A percentile compares a stretch with the other conserved stretches of the same genome.
phyloP scores from a whole-genome alignment of 2,329 filamentous ascomycete genomes.

The Botrytis fabae region DNA sequence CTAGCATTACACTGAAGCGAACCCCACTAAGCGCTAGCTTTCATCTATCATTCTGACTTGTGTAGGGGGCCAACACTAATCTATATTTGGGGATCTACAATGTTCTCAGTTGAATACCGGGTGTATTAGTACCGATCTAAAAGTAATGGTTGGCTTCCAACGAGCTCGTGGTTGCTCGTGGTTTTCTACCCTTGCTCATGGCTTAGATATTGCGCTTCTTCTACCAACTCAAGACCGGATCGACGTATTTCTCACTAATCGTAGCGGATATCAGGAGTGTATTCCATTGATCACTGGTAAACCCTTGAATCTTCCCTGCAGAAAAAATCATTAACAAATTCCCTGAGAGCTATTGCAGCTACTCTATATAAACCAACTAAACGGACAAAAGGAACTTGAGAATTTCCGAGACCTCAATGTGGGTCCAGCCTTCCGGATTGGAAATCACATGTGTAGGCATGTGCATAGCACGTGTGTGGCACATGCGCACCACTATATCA shows the following conservation, averaged over 20 bases:
- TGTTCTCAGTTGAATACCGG: neutral
- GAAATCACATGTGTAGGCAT: too few relatives aligned
- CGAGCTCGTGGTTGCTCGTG: neutral
- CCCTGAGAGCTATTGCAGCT: neutral
- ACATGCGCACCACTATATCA: too few relatives aligned
- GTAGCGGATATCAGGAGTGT: neutral
- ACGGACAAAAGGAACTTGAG: neutral
- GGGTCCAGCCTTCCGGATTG: neutral
- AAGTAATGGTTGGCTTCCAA: neutral
- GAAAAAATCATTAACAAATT: neutral
- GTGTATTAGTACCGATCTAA: neutral
- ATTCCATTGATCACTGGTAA: neutral
- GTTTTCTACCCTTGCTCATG: neutral
- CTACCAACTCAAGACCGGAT: neutral
- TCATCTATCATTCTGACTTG: neutral
- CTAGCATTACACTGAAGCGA: neutral
- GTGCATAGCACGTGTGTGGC: too few relatives aligned
- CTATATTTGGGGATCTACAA: neutral
- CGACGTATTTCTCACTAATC: neutral
- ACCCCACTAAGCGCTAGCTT: neutral
- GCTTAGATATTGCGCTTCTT: neutral
- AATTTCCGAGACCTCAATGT: neutral
- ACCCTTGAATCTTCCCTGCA: neutral
- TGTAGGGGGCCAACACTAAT: neutral
- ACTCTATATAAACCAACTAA: neutral